Conservation (phyloP, 2,329 filamentous ascomycete species). For the Sporothrix pallida region DNA sequence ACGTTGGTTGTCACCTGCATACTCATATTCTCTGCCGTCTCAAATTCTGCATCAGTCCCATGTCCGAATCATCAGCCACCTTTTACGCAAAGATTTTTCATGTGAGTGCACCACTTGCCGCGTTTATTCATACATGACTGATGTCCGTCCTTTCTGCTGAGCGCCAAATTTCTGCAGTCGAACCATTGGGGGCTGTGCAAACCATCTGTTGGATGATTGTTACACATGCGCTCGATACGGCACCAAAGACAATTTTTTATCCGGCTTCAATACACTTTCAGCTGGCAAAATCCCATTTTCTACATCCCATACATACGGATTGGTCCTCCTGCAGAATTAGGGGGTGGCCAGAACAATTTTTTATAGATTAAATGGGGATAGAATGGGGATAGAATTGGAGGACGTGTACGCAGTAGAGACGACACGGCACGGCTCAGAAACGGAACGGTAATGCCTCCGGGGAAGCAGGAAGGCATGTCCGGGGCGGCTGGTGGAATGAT, state of each 20-base stretch:
- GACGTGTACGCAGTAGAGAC: neutral
- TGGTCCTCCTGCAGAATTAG: neutral
- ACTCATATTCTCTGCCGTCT: neutral
- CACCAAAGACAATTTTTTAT: neutral
- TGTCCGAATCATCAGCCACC: neutral
- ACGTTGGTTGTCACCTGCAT: neutral
- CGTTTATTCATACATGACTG: slow-evolving; percentile 14
- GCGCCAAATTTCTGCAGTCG: slow-evolving; percentile 12
- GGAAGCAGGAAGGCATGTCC: slow-evolving; percentile 48
- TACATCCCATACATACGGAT: too few species aligned
- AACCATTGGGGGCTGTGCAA: neutral
- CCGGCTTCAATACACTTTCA: neutral
- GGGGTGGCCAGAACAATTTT: neutral
- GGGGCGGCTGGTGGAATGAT: slow-evolving; percentile 49
- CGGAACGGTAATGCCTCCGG: slow-evolving; percentile 40
- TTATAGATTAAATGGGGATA: too few species aligned
- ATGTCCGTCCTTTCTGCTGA: neutral
- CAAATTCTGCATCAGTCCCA: neutral
- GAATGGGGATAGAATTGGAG: neutral
- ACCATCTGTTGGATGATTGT: neutral
- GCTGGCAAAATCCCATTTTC: neutral
- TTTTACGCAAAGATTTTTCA: neutral
- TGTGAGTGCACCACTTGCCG: neutral
- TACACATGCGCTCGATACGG: neutral
- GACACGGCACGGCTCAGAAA: slow-evolving; percentile 5